Conservation (phyloP, 2,329 filamentous ascomycete genomes). For the Cucurbitaria berberidis region DNA sequence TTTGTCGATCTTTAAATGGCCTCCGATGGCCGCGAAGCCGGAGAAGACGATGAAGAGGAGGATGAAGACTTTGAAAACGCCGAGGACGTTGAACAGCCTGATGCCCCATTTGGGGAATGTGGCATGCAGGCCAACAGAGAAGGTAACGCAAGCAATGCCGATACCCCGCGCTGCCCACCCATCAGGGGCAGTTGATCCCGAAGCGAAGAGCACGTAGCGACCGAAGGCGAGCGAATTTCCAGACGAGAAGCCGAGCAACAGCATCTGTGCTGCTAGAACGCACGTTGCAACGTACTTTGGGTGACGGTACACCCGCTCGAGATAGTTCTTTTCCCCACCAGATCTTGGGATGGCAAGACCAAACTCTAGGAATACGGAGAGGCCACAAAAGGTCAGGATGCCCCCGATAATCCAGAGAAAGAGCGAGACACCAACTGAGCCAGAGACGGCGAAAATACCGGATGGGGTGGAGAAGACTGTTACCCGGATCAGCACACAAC, state of each 20-base stretch:
- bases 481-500: constrained; percentile 8
- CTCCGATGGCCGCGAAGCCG: constrained; percentile 51
- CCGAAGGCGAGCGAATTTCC: constrained; percentile 66
- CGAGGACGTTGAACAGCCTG: constrained; percentile 64
- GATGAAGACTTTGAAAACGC: constrained; percentile 66
- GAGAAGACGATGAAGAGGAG: constrained; percentile 67
- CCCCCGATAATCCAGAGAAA: constrained; percentile 61
- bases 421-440: constrained; percentile 61
- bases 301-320: constrained; percentile 66
- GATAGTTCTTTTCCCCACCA: constrained; percentile 71
- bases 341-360: constrained; percentile 67
- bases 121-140: constrained; percentile 61
- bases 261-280: constrained; percentile 66
- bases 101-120: constrained; percentile 64
- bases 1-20: constrained; percentile 47
- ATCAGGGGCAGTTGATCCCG: constrained; percentile 56
- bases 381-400: constrained; percentile 63
- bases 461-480: constrained; percentile 63
- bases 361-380: constrained; percentile 69
- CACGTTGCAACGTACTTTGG: constrained; percentile 66
- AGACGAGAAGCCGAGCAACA: constrained; percentile 66
- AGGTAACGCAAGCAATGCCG: constrained; percentile 54
- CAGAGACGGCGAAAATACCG: constrained; percentile 62
- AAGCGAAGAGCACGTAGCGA: constrained; percentile 63
- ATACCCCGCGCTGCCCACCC: constrained; percentile 66